phyloP scores from a whole-genome alignment of 306 rosid species.

The Quillaja saponaria region DNA sequence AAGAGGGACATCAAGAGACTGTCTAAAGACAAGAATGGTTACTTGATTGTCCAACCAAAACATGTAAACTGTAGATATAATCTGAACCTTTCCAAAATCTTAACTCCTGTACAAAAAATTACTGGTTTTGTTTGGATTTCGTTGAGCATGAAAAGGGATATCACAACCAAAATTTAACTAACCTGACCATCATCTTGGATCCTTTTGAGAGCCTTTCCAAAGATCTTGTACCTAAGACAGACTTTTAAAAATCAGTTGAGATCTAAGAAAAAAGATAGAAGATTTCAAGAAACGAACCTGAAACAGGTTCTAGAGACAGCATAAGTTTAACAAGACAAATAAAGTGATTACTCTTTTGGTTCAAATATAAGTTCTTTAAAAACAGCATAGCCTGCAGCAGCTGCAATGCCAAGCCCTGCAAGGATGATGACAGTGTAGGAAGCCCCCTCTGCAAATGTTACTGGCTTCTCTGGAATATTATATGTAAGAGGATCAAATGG shows the following conservation, averaged over 20 bases:
- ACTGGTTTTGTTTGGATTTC: background rate
- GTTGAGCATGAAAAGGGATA: background rate
- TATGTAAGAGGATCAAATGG: slow-evolving; percentile 86
- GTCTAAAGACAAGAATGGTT: background rate
- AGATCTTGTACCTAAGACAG: slow-evolving; percentile 71
- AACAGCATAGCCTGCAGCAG: slow-evolving; percentile 87
- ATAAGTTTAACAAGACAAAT: slow-evolving; percentile 4
- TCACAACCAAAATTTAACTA: slow-evolving; percentile 11
- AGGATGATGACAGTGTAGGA: slow-evolving; percentile 80
- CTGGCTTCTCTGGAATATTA: slow-evolving; percentile 91
- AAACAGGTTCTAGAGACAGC: background rate
- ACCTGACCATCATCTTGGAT: slow-evolving; percentile 88
- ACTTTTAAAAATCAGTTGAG: slow-evolving; percentile 14
- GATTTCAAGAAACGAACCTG: background rate
- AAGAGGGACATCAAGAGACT: background rate
- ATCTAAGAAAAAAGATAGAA: background rate
- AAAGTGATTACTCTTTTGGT: slow-evolving; percentile 79
- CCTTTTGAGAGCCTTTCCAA: slow-evolving; percentile 79
- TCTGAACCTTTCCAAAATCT: slow-evolving; percentile 15
- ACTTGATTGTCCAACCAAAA: slow-evolving; percentile 20
- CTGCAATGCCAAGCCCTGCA: slow-evolving; percentile 81
- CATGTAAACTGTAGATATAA: slow-evolving; percentile 5
- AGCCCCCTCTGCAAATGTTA: slow-evolving; percentile 82
- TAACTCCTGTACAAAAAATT: slow-evolving; percentile 12
- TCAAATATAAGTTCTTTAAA: slow-evolving; percentile 91